Evolutionary conservation across 1,284 basidiomycete species (phyloP).

Genomic region (Veloboletus limbatus): DNA sequence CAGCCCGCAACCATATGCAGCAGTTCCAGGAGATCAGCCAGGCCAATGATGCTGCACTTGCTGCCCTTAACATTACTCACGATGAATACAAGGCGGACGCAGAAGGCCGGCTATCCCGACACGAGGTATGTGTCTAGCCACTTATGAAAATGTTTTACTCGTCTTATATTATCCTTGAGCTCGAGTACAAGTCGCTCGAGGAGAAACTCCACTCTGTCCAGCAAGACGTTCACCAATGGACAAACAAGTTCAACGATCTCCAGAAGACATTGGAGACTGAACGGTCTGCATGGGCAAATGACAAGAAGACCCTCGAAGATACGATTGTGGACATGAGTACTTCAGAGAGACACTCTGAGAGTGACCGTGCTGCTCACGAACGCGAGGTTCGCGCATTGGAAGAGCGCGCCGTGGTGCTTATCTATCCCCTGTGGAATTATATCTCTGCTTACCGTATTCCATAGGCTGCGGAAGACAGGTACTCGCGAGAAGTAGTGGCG

Average conservation of each 20-base stretch:
- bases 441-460: background rate
- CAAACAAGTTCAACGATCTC: conserved; percentile 52
- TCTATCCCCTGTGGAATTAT: background rate
- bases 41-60: conserved; percentile 76
- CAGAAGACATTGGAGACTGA: conserved; percentile 66
- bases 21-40: conserved; percentile 85
- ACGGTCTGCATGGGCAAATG: conserved; percentile 64
- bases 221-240: conserved; percentile 54
- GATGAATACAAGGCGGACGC: conserved; percentile 76
- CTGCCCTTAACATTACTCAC: conserved; percentile 65
- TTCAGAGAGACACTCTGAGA: conserved; percentile 64
- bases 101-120: conserved; percentile 61
- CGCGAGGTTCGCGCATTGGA: conserved; percentile 63
- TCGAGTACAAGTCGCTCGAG: conserved; percentile 63
- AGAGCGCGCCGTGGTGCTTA: conserved; percentile 63
- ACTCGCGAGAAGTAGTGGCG: conserved; percentile 75
- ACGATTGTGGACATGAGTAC: conserved; percentile 73
- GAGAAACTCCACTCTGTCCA: conserved; percentile 58
- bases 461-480: conserved; percentile 78
- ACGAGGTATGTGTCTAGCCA: conserved; percentile 50
- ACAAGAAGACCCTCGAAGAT: conserved; percentile 78
- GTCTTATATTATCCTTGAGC: conserved; percentile 40
- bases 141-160: conserved; percentile 5
- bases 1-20: conserved; percentile 69
- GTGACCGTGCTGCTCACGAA: conserved; percentile 61